Percentiles rank a stretch among this genome's conserved stretches.
Evolutionary conservation across 345 rosid species (phyloP).

Genomic region (Cardamine chenopodiifolia): DNA sequence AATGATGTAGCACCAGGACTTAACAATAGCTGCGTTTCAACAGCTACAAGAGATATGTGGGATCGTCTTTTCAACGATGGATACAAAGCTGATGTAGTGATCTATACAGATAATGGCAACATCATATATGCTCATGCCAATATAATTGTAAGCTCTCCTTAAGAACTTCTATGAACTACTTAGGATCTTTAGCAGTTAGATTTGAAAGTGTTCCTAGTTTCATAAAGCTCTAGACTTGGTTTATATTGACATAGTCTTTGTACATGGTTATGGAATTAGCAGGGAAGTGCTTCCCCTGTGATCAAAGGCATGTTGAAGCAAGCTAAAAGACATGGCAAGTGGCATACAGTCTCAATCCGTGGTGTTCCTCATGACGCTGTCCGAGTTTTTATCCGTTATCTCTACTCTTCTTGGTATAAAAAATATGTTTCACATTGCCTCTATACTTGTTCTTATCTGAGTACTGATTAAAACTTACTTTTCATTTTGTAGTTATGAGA

Average conservation of each 20-base stretch:
- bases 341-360: slow-evolving; percentile 54
- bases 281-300: slow-evolving; percentile 85
- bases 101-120: slow-evolving; percentile 57
- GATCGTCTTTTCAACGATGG: slow-evolving; percentile 76
- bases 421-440: neutral
- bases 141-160: slow-evolving; percentile 59
- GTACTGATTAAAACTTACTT: slow-evolving; percentile 25
- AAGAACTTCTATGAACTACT: neutral
- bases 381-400: slow-evolving; percentile 69
- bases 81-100: slow-evolving; percentile 67
- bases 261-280: too few species aligned
- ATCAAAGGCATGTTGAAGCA: slow-evolving; percentile 75
- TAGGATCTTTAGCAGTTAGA: neutral
- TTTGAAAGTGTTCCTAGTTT: neutral
- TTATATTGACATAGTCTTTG: slow-evolving; percentile 10
- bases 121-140: slow-evolving; percentile 68
- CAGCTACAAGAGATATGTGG: slow-evolving; percentile 56
- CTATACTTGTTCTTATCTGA: neutral
- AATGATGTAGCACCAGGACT: slow-evolving; percentile 23
- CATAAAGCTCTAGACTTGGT: neutral
- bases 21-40: slow-evolving; percentile 42
- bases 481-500: slow-evolving; percentile 62
- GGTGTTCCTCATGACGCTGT: slow-evolving; percentile 82
- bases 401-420: slow-evolving; percentile 79
- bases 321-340: slow-evolving; percentile 53